Conservation (phyloP, 2,329 filamentous ascomycete species). For the Clathrospora elynae region DNA sequence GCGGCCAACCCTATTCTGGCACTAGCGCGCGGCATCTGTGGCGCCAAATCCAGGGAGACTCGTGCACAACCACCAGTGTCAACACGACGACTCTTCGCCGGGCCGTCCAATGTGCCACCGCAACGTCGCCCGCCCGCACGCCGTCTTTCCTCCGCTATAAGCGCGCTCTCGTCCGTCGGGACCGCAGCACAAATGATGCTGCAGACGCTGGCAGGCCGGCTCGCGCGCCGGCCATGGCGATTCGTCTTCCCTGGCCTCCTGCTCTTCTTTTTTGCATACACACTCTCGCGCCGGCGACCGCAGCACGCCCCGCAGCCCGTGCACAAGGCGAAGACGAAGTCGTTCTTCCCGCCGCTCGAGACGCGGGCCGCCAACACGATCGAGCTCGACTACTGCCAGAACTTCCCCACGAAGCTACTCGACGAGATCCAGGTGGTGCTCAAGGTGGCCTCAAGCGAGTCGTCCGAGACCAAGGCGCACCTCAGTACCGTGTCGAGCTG, state of each 20-base stretch:
- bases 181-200: constrained; percentile 27
- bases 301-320: constrained; percentile 21
- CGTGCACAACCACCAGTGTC: constrained; percentile 8
- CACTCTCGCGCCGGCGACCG: constrained; percentile 34
- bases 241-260: constrained; percentile 41
- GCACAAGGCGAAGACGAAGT: constrained; percentile 41
- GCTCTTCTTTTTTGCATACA: constrained; percentile 40
- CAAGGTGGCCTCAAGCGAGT: constrained; percentile 57
- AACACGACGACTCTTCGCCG: constrained; percentile 10
- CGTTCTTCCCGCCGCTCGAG: constrained; percentile 46
- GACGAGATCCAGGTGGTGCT: constrained; percentile 54
- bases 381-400: constrained; percentile 48
- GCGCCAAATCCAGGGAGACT: constrained; percentile 19
- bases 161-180: constrained; percentile 4
- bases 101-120: constrained; percentile 20
- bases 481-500: constrained; percentile 60
- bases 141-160: constrained; percentile 6
- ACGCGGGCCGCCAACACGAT: constrained; percentile 34
- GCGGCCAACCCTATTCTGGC: constrained; percentile 5
- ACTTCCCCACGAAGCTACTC: constrained; percentile 50
- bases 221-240: constrained; percentile 38
- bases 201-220: constrained; percentile 33
- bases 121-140: constrained; percentile 14
- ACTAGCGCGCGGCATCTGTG: constrained; percentile 13
- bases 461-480: constrained; percentile 52